phyloP scores from a whole-genome alignment of 139 green algal genomes.

The Chlamydomonas sphaeroides region DNA sequence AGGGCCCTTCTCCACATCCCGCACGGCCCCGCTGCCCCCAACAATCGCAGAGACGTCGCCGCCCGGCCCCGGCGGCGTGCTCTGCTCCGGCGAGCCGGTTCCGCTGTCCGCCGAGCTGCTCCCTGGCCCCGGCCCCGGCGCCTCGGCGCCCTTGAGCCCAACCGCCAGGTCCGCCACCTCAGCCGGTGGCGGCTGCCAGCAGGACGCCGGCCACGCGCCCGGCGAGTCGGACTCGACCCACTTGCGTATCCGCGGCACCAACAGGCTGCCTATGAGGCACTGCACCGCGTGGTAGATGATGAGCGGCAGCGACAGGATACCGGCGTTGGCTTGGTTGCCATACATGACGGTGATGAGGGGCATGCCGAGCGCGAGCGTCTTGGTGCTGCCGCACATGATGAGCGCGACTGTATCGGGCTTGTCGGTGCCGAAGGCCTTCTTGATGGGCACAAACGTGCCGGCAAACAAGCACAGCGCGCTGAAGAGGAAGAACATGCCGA shows the following conservation, averaged over 20 bases:
- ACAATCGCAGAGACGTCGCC: too few species aligned
- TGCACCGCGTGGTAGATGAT: conserved; percentile 56
- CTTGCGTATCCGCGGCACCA: background rate
- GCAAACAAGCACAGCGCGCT: conserved; percentile 16
- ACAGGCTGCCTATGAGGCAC: conserved; percentile 39
- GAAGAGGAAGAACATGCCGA: conserved; percentile 34
- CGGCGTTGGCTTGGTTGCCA: conserved; percentile 37
- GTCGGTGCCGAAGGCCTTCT: conserved; percentile 10
- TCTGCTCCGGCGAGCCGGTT: too few species aligned
- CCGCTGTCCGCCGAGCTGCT: too few species aligned
- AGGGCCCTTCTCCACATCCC: too few species aligned
- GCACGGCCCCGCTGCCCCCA: too few species aligned
- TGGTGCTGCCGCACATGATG: conserved; percentile 53
- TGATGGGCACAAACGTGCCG: conserved; percentile 12
- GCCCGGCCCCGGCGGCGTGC: too few species aligned
- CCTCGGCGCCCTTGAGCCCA: too few species aligned
- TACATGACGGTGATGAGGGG: conserved; percentile 61
- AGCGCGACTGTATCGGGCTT: conserved; percentile 45
- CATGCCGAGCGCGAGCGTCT: conserved; percentile 54
- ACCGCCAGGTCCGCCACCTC: too few species aligned
- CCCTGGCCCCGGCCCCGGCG: too few species aligned
- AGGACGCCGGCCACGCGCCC: conserved; percentile 19
- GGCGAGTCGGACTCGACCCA: conserved; percentile 10
- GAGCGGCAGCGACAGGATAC: conserved; percentile 49
- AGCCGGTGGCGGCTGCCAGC: too few species aligned